Evolutionary conservation across 148 eudicot species (phyloP), one percentile per base, ranked within the genome.

Genomic region (Polygonum aviculare): DNA sequence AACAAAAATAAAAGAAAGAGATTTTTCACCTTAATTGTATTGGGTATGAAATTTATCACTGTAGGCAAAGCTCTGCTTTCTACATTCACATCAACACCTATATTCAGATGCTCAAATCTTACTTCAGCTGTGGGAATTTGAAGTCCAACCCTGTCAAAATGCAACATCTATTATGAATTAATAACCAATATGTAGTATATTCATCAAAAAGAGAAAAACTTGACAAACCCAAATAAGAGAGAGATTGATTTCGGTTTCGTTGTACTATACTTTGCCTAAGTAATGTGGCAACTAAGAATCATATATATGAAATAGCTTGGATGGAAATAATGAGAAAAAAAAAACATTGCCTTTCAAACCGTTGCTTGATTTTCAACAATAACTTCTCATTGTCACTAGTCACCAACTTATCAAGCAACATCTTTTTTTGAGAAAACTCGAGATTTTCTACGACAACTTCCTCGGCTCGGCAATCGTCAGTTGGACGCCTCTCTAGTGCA

Each of bases 61-160:
- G 62, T 48, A 16, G 76, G 76, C 41, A 74, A 21, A 12, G 59
- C 55, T 74, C 62, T 50, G 14, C 76, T 51, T 74, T 57, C 60
- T 12, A 31, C 44, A 74, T 7, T 26, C 39, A 38, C 40, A 18
- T 74, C 39, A 11, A 36, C 59, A 26, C 44, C 62, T 9, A 74
- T n/a, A 49, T 74, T 49, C 2, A 74, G 62, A 74, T 74, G 76
- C 65, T 74, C 76, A 52, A 74, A 74, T 48, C 76, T 12, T 5
- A 74, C 59, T 39, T 74, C 76, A 48, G 51, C 15, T 21, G 40
- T 26, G 21, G 76, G 76, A 50, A 74, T 5, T 52, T 74, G n/a
- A 49, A 74, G 22, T 18, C 76, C 76, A 74, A 48, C 76, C 65
- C 76, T 74, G 76, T 47, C 31, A 72, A 41, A 47, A 72, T 39